A percentile compares a stretch with the other conserved stretches of the same genome.
phyloP scores from a whole-genome alignment of 2,329 filamentous ascomycete genomes.

The Chaetomiaceae sp. region DNA sequence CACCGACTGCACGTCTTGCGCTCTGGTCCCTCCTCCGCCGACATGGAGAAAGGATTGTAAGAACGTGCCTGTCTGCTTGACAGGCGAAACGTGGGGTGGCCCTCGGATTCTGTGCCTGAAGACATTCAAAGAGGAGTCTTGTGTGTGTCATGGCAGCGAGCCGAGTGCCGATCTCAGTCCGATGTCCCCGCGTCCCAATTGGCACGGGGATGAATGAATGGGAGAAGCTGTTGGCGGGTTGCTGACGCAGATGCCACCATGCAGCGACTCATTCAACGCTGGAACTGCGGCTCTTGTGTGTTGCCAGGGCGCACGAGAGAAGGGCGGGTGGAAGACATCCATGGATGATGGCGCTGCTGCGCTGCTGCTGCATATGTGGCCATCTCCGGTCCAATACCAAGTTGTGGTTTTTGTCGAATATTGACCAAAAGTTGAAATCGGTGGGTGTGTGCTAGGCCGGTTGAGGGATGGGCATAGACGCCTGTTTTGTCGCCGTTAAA shows the following conservation, averaged over 20 bases:
- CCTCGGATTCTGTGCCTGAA: neutral
- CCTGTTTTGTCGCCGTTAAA: neutral
- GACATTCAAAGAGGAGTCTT: neutral
- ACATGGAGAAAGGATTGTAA: neutral
- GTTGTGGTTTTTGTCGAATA: constrained; percentile 4
- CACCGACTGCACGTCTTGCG: neutral
- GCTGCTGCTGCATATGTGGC: constrained; percentile 14
- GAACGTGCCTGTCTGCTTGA: neutral
- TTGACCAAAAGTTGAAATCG: neutral
- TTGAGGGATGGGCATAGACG: constrained; percentile 9
- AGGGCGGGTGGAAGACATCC: neutral
- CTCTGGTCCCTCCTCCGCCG: neutral
- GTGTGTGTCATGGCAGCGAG: constrained; percentile 7
- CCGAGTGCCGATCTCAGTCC: constrained; percentile 18
- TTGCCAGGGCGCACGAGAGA: neutral
- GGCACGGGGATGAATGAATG: constrained; percentile 4
- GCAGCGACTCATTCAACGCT: neutral
- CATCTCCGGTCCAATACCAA: constrained; percentile 14
- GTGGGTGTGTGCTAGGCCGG: constrained; percentile 9
- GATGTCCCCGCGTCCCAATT: constrained; percentile 1
- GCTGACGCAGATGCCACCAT: constrained; percentile 6
- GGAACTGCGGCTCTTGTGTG: constrained; percentile 1
- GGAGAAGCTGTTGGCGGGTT: constrained; percentile 10
- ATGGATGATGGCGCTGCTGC: neutral
- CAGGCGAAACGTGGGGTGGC: constrained; percentile 1